Evolutionary conservation across 2,329 filamentous ascomycete species (phyloP).

Genomic region (Penicillium sp.): DNA sequence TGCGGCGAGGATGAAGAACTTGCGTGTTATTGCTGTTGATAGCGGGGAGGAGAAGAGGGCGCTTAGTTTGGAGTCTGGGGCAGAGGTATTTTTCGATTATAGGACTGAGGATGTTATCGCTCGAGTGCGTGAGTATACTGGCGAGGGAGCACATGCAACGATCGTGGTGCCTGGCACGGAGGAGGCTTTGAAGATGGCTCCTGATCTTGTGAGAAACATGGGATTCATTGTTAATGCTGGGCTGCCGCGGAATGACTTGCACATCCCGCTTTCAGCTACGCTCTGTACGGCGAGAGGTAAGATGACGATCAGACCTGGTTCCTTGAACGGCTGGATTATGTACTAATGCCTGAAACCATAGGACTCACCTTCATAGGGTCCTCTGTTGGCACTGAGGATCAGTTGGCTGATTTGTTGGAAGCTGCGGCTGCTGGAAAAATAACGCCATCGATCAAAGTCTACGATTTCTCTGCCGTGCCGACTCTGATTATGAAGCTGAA

Average conservation of each 20-base stretch:
- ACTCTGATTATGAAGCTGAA: conserved; percentile 15
- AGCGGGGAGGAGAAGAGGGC: conserved; percentile 18
- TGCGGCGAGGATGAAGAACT: conserved; percentile 52
- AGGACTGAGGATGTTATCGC: conserved; percentile 20
- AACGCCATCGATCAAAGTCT: conserved; percentile 18
- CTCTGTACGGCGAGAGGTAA: conserved; percentile 26
- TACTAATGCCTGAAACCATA: conserved; percentile 3
- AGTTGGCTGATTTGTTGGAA: conserved; percentile 19
- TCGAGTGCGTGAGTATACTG: conserved; percentile 19
- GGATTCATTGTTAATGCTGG: conserved; percentile 23
- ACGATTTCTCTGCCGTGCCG: conserved; percentile 17
- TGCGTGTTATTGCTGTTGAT: conserved; percentile 52
- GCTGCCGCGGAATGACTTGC: conserved; percentile 22
- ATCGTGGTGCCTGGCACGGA: conserved; percentile 22
- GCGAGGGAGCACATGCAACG: conserved; percentile 23
- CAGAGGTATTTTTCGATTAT: conserved; percentile 22
- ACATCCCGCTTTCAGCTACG: conserved; percentile 24
- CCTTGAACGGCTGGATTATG: background rate
- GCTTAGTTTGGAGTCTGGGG: conserved; percentile 21
- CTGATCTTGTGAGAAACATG: conserved; percentile 21
- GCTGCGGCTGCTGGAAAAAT: conserved; percentile 18
- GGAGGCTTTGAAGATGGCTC: conserved; percentile 21
- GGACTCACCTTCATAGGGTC: conserved; percentile 24
- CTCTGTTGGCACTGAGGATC: conserved; percentile 23
- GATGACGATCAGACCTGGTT: background rate